Evolutionary conservation across 139 green algal genomes (phyloP).

Genomic region (Zygnema circumcarinatum): DNA sequence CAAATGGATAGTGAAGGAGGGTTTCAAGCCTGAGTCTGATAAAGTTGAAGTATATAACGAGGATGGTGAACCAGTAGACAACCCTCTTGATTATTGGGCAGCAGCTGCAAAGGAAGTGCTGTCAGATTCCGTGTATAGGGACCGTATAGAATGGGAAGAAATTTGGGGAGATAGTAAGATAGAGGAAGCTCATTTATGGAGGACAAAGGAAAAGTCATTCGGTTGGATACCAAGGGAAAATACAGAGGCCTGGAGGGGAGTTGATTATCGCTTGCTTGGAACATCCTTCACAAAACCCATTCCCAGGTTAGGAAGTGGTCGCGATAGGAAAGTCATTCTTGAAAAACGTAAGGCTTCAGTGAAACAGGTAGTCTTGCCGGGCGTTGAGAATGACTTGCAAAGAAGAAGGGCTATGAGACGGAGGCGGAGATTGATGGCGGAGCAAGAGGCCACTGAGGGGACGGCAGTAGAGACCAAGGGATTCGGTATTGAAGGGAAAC

Average conservation of each 20-base stretch:
- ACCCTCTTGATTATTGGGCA: not conserved
- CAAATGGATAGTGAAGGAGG: slow-evolving; percentile 11
- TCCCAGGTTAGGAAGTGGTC: not conserved
- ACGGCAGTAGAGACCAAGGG: not conserved
- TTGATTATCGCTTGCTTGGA: not conserved
- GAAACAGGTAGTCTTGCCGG: not conserved
- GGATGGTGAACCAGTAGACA: not conserved
- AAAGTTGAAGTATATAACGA: not conserved
- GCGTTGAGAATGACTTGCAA: not conserved
- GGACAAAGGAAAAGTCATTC: not conserved
- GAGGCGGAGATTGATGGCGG: not conserved
- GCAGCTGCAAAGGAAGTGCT: not conserved
- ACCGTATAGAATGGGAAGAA: slow-evolving; percentile 17
- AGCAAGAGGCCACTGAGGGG: not conserved
- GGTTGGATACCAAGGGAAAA: not conserved
- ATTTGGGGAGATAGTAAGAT: not conserved
- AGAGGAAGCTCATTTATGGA: not conserved
- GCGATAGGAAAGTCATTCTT: not conserved
- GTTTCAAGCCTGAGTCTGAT: not conserved
- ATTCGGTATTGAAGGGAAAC: not conserved
- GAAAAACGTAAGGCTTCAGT: not conserved
- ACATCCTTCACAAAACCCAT: slow-evolving; percentile 15
- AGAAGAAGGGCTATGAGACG: not conserved
- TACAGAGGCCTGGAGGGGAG: slow-evolving; percentile 5
- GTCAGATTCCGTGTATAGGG: not conserved